Percentiles rank a stretch among this genome's conserved stretches.
Evolutionary conservation across 805 yeast species (phyloP).

Genomic region (Ogataea wickerhamii): DNA sequence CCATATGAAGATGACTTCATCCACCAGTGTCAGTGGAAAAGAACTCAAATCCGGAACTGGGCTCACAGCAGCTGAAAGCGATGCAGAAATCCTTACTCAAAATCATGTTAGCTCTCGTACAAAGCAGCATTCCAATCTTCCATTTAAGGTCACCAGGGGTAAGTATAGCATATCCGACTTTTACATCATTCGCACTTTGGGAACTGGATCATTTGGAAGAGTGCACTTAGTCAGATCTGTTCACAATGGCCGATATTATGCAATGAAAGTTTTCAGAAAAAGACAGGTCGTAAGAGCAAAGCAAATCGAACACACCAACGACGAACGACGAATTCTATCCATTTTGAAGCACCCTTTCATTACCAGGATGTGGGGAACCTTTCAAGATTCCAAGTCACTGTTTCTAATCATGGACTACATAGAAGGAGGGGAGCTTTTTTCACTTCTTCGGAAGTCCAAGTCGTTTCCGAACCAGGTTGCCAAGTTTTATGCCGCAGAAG

Average conservation of each 20-base stretch:
- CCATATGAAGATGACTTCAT: no score
- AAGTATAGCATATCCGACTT: constrained; percentile 55
- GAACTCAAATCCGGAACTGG: no score
- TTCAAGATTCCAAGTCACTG: constrained; percentile 52
- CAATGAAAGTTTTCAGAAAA: constrained; percentile 56
- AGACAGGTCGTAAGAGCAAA: constrained; percentile 57
- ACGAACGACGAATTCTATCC: constrained; percentile 56
- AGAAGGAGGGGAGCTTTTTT: constrained; percentile 61
- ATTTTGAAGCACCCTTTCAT: constrained; percentile 58
- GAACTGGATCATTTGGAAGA: constrained; percentile 60
- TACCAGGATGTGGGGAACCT: constrained; percentile 67
- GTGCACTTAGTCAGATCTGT: constrained; percentile 57
- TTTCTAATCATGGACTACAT: constrained; percentile 66
- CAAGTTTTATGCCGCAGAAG: constrained; percentile 62
- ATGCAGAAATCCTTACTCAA: no score
- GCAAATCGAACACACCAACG: constrained; percentile 63
- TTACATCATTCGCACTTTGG: constrained; percentile 53
- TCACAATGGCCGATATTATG: constrained; percentile 57
- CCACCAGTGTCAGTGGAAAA: no score
- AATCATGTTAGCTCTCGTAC: no score
- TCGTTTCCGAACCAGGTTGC: constrained; percentile 62
- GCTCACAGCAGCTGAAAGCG: no score
- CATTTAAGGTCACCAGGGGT: constrained; percentile 43
- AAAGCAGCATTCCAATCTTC: no score
- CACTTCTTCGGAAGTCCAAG: constrained; percentile 53